phyloP scores from a whole-genome alignment of 208 protist genomes.

The Crithidia brevicula region DNA sequence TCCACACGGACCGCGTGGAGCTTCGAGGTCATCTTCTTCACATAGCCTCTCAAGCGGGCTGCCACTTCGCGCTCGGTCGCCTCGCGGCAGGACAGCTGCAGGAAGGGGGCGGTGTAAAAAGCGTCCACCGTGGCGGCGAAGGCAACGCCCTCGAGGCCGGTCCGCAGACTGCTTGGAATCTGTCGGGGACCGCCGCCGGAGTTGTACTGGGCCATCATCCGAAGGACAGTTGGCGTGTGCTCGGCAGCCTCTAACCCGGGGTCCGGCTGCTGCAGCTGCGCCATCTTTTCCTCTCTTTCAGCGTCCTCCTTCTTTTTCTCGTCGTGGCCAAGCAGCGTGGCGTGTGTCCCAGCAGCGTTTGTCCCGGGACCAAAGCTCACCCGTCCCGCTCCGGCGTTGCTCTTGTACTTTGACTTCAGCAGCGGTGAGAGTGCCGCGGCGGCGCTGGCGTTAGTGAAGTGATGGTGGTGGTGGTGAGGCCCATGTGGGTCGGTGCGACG shows the following conservation, averaged over 20 bases:
- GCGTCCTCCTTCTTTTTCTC: constrained; percentile 26
- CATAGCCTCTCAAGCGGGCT: constrained; percentile 46
- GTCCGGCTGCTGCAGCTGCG: constrained; percentile 14
- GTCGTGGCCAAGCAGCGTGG: constrained; percentile 6
- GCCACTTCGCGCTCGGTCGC: constrained; percentile 56
- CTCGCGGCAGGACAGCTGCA: constrained; percentile 56
- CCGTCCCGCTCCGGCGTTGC: not conserved
- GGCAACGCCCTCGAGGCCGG: constrained; percentile 11
- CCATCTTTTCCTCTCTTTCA: constrained; percentile 12
- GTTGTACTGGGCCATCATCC: constrained; percentile 24
- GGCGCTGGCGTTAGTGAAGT: constrained; percentile 12
- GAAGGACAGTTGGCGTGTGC: constrained; percentile 10
- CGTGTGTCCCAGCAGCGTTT: not conserved
- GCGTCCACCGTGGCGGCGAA: constrained; percentile 17
- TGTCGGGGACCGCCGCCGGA: constrained; percentile 1
- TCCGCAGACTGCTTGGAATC: constrained; percentile 26
- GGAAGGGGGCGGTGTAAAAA: constrained; percentile 57
- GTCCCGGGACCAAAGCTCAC: constrained; percentile 8
- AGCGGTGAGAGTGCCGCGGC: constrained; percentile 19
- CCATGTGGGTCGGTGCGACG: constrained; percentile 5
- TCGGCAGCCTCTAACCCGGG: constrained; percentile 16
- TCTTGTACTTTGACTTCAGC: constrained; percentile 26
- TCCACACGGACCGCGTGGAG: constrained; percentile 62
- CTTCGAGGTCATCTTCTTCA: constrained; percentile 65
- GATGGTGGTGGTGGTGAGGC: constrained; percentile 16